Percentiles rank a stretch among this genome's conserved stretches.
Conservation (phyloP, 148 eudicot species). For the Nepenthes mirabilis region DNA sequence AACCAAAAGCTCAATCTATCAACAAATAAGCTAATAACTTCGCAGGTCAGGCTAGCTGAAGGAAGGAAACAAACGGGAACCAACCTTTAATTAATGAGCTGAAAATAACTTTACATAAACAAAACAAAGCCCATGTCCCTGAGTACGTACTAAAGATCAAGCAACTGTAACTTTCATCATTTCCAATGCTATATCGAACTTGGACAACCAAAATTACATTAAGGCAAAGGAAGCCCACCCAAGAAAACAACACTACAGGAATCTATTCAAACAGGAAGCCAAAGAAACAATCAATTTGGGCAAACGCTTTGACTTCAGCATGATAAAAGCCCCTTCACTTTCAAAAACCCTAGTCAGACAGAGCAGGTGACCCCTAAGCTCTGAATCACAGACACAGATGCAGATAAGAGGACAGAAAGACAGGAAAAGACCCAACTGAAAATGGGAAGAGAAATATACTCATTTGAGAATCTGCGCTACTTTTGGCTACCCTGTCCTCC, state of each 20-base stretch:
- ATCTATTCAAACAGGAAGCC: conserved; percentile 29
- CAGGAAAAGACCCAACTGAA: conserved; percentile 10
- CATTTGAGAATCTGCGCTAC: conserved; percentile 40
- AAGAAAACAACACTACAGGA: conserved; percentile 26
- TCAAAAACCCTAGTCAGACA: conserved; percentile 48
- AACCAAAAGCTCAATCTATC: neutral
- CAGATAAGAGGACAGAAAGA: conserved; percentile 8
- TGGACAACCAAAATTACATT: conserved; percentile 9
- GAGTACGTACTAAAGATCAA: conserved; percentile 16
- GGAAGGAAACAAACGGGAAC: conserved; percentile 13
- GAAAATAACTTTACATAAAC: conserved; percentile 30
- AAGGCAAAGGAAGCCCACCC: conserved; percentile 12
- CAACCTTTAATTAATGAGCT: conserved; percentile 33
- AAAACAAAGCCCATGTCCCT: conserved; percentile 20
- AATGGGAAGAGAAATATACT: conserved; percentile 2
- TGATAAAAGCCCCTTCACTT: conserved; percentile 8
- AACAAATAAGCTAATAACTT: conserved; percentile 5
- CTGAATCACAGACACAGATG: conserved; percentile 12
- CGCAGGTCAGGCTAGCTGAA: neutral
- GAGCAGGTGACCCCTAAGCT: conserved; percentile 7
- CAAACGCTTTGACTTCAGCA: conserved; percentile 43
- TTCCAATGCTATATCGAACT: conserved; percentile 14
- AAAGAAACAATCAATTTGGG: conserved; percentile 26
- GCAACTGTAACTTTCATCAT: conserved; percentile 12
- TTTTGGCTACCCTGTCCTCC: conserved; percentile 33